Base-by-base conservation (phyloP, 2,329 filamentous ascomycete genomes). In the Verticillium dahliae region DNA sequence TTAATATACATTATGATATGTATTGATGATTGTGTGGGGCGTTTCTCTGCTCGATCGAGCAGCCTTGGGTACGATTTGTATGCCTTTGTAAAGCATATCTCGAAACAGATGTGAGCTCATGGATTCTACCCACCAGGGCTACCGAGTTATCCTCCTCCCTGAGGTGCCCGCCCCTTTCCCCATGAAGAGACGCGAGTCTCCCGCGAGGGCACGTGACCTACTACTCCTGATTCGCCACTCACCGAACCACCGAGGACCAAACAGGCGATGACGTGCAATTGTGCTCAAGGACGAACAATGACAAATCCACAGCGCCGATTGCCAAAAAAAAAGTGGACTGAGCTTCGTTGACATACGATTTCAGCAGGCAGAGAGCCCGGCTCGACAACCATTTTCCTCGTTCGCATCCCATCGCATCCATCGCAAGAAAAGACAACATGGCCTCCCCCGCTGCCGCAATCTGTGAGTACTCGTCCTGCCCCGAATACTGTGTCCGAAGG, bases 381-480 rank as follows among this genome's bases (percentile, higher is more conserved):
- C 31, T 55, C 18, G n/a, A 41, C 35, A n/a, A 3, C 14, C 18
- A 3, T 45, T n/a, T 9, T 37, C 18, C 13, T 33, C n/a, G 6
- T 58, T 35, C 39, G 33, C 38, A 31, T 37, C 9, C 22, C 14
- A 37, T n/a, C 37, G 27, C 57, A 31, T 11, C 45, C 18, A 22
- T 4, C 3, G 13, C 35, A 31, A 59, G 39, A 55, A 60, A 57
- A 60, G 52, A 57, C 61, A 61, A 58, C 64, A 74, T 74, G 72
- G 68, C 70, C 37, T 70, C 72, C 31, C 64, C 68, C 63, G 66
- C 67, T 63, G 62, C 66, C 52, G 61, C 69, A 56, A 68, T 72
- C 39, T 67, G 72, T 74, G 65, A 65, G 71, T 62, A n/a, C 58
- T 31, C 27, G 27, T 31, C 27, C 27, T 31, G 27, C 2, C n/a